Percentiles rank a stretch among this genome's conserved stretches.
These are phyloP conservation scores for Nicotiana attenuata DNA, from an alignment of 257 asterid genomes.

Conservation along the genomic window DNA sequence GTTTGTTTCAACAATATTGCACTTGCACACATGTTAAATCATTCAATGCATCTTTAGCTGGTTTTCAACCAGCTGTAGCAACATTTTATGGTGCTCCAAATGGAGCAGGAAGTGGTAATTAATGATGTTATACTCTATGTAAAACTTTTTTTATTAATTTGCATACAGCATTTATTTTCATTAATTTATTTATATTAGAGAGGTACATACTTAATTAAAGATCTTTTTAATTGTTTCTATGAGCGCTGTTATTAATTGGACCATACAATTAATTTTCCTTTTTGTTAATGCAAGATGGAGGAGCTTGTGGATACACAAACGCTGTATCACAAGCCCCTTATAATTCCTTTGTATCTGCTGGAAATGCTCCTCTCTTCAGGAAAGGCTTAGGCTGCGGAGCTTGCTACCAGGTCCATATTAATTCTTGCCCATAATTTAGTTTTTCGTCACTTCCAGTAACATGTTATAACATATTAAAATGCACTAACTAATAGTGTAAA, in stretches of 20 bases:
- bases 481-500: neutral
- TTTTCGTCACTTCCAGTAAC: neutral
- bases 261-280: no score
- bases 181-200: no score
- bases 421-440: no score
- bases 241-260: no score
- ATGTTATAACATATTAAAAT: neutral
- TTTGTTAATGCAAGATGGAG: constrained; percentile 18
- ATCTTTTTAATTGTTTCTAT: no score
- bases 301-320: constrained; percentile 32
- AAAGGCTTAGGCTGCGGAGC: constrained; percentile 31
- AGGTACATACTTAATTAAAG: no score
- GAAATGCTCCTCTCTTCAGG: constrained; percentile 22
- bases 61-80: constrained; percentile 20
- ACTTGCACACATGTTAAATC: neutral
- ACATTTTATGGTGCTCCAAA: constrained; percentile 31
- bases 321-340: constrained; percentile 22
- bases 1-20: neutral
- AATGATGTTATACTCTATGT: neutral
- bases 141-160: neutral
- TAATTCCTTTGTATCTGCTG: constrained; percentile 24
- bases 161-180: neutral
- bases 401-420: constrained; percentile 25
- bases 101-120: constrained; percentile 22
- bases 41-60: neutral